phyloP scores from a whole-genome alignment of 2,329 filamentous ascomycete genomes.

The Colletotrichum tropicicola region DNA sequence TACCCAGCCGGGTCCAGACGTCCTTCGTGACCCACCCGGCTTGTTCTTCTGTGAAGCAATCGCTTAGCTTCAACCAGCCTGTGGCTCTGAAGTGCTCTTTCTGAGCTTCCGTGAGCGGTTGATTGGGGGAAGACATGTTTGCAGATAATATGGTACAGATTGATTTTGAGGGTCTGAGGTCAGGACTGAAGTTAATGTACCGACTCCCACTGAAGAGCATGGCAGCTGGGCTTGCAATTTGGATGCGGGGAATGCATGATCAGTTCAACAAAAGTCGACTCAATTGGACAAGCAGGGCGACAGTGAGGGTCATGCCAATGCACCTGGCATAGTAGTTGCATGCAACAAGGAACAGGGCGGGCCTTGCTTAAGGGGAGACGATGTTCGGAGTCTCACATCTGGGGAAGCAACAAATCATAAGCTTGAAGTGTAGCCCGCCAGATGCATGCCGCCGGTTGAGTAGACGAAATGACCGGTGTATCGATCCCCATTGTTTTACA shows the following conservation, averaged over 20 bases:
- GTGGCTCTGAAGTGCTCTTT: constrained; percentile 51
- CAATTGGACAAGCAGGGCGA: background rate
- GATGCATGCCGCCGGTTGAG: too few species aligned
- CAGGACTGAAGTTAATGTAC: background rate
- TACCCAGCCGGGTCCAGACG: constrained; percentile 73
- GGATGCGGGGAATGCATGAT: constrained; percentile 11
- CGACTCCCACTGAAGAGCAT: background rate
- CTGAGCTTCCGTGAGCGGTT: constrained; percentile 46
- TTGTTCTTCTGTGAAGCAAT: constrained; percentile 48
- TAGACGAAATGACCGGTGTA: too few species aligned
- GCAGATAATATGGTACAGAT: background rate
- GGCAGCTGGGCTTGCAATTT: background rate
- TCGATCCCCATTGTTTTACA: too few species aligned
- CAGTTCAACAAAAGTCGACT: background rate
- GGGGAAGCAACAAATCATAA: too few species aligned
- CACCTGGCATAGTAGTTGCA: too few species aligned
- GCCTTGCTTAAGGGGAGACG: too few species aligned
- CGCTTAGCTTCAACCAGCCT: constrained; percentile 45
- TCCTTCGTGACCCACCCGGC: constrained; percentile 46
- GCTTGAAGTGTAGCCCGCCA: too few species aligned
- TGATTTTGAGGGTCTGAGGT: background rate
- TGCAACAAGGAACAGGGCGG: too few species aligned
- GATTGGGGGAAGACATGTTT: constrained; percentile 14
- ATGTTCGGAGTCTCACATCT: too few species aligned
- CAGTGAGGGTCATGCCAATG: background rate